phyloP scores from a whole-genome alignment of 148 eudicot genomes.

The Fallopia convolvulus region DNA sequence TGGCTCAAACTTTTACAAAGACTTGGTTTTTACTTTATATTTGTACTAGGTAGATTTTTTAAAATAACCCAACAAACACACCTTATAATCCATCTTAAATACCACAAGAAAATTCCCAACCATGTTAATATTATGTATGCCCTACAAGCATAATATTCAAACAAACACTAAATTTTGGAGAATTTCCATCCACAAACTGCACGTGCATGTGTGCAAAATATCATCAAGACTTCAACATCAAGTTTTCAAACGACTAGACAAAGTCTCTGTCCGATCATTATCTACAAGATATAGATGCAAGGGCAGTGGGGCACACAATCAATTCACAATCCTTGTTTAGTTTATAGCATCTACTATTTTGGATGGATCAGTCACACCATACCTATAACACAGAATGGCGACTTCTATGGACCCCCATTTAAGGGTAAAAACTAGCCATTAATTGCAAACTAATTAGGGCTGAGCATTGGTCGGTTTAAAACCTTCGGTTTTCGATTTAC shows the following conservation, averaged over 20 bases:
- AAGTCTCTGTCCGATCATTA: neutral
- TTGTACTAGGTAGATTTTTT: too few species aligned
- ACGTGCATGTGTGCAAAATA: neutral
- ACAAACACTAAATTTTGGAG: neutral
- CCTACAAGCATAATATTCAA: too few species aligned
- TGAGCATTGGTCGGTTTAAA: too few species aligned
- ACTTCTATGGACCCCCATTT: neutral
- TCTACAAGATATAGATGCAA: neutral
- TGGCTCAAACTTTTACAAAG: too few species aligned
- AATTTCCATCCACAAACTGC: neutral
- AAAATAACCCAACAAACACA: too few species aligned
- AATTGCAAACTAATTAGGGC: neutral
- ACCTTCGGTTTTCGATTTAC: too few species aligned
- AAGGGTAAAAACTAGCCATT: too few species aligned
- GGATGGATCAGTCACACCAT: neutral
- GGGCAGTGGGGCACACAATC: conserved; percentile 7
- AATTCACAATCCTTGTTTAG: neutral
- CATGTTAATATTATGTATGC: too few species aligned
- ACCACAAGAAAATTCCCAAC: too few species aligned
- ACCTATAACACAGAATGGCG: neutral
- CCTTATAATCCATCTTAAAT: too few species aligned
- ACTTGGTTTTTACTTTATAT: too few species aligned
- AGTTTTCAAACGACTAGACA: neutral
- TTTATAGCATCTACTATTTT: neutral
- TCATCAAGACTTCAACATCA: neutral